Base-by-base conservation (phyloP, 2,329 filamentous ascomycete species). In the Venturia asperata region DNA sequence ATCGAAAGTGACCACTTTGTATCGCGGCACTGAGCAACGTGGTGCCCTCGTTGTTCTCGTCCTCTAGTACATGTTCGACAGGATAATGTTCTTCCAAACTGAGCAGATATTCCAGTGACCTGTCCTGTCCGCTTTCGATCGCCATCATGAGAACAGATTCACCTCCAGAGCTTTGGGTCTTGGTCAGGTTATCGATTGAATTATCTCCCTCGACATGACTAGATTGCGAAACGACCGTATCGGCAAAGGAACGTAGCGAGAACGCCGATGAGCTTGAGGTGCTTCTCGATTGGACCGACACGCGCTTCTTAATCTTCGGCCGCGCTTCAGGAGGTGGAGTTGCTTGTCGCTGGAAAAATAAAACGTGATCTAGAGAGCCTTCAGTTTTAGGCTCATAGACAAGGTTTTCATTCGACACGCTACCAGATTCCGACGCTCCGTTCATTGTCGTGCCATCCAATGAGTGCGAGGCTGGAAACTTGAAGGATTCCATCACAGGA, bases 21-120 rank as follows among this genome's bases (percentile, higher is more conserved):
- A 97, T 88, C 6, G 94, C 92, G 55, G 93, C 91, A 74, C 89
- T 96, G 21, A 99, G 77, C 5, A 99, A 78, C 0, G 91, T 97
- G 0, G 92, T 95, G 2, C 91, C 90, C 69, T 97, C 91, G 68
- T 91, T 92, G 72, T 96, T 96, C 67, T 86, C 84, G 74, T 99
- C 95, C 65, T 90, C 85, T 3, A 97, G 78, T 13, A 99, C 82
- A 66, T 86, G 82, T 0, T 85, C 78, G 1, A 86, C 74, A 0
- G 91, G 83, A 73, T 91, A 97, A 72, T 90, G 91, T 58, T 90
- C 86, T 11, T 85, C 81, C 49, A 97, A 78, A 19, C 86, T 87
- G 6, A 99, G 78, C 21, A 99, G 79, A 72, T 97, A 97, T 65
- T 81, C 84, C 45, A 99, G 75, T n/a, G 86, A 83, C 66, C 88